phyloP scores from a whole-genome alignment of 2,329 filamentous ascomycete genomes.

The Annulohypoxylon truncatum region DNA sequence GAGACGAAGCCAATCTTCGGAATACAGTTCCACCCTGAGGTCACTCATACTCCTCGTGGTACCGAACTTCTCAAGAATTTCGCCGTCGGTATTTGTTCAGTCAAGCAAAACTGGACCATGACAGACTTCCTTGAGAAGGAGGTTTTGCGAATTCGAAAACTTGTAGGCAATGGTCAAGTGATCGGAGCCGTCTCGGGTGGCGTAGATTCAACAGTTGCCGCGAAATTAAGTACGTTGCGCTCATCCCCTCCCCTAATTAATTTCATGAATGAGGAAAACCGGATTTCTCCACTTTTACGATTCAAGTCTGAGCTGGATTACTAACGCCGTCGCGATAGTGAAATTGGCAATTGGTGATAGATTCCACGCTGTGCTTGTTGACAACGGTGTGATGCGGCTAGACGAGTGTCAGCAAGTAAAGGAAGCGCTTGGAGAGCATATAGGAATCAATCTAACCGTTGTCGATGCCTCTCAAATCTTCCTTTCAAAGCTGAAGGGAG shows the following conservation, averaged over 20 bases:
- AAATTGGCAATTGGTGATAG: slow-evolving; percentile 83
- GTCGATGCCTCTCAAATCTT: slow-evolving; percentile 84
- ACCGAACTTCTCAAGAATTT: slow-evolving; percentile 42
- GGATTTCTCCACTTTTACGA: neutral
- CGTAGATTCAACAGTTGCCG: slow-evolving; percentile 89
- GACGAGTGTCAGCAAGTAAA: slow-evolving; percentile 88
- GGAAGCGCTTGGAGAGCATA: slow-evolving; percentile 78
- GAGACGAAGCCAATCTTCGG: slow-evolving; percentile 74
- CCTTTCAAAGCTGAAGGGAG: slow-evolving; percentile 78
- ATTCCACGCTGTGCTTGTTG: slow-evolving; percentile 73
- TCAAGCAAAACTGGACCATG: slow-evolving; percentile 86
- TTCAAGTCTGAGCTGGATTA: neutral
- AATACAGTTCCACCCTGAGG: slow-evolving; percentile 91
- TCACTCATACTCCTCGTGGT: slow-evolving; percentile 55
- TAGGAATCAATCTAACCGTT: slow-evolving; percentile 91
- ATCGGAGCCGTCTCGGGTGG: slow-evolving; percentile 66
- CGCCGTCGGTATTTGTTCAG: slow-evolving; percentile 79
- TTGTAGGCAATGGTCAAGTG: slow-evolving; percentile 88
- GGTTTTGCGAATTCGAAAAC: slow-evolving; percentile 79
- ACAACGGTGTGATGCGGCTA: slow-evolving; percentile 87
- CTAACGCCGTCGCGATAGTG: slow-evolving; percentile 56
- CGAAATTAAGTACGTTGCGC: slow-evolving; percentile 58
- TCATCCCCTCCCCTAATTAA: neutral
- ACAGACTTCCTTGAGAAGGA: slow-evolving; percentile 83
- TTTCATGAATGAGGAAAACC: neutral